A percentile compares a stretch with the other conserved stretches of the same genome.
These are phyloP conservation scores for Xylaria sp. DNA, from an alignment of 2,329 filamentous ascomycete species.

Conservation along the genomic window DNA sequence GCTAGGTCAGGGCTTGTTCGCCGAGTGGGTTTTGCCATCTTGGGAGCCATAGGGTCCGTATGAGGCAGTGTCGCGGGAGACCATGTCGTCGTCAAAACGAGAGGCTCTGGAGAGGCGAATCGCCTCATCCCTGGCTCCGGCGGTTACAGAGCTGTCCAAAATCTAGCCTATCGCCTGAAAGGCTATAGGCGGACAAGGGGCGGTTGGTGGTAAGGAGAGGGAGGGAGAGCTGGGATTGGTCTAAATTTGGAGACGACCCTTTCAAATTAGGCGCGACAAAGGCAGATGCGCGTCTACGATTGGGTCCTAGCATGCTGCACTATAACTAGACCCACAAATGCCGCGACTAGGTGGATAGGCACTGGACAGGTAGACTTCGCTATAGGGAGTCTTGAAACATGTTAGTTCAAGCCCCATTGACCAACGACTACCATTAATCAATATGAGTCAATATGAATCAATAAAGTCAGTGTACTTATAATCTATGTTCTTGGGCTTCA, in stretches of 20 bases:
- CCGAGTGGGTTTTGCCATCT: background rate
- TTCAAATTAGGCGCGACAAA: conserved; percentile 48
- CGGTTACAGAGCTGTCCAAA: conserved; percentile 41
- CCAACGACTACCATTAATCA: background rate
- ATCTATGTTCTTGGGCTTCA: background rate
- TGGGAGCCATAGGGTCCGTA: conserved; percentile 16
- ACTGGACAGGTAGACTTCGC: background rate
- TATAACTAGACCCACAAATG: conserved; percentile 10
- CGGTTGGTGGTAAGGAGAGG: conserved; percentile 48
- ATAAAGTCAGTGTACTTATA: background rate
- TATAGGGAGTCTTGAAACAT: conserved; percentile 1
- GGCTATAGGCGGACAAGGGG: conserved; percentile 35
- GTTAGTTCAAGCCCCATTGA: background rate
- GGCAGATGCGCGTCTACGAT: conserved; percentile 39
- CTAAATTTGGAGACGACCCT: conserved; percentile 24
- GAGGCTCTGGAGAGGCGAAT: conserved; percentile 51
- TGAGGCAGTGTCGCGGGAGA: conserved; percentile 50
- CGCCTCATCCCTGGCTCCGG: conserved; percentile 41
- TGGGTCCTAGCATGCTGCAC: conserved; percentile 37
- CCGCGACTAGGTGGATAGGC: background rate
- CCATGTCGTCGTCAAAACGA: conserved; percentile 44
- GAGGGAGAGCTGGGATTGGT: conserved; percentile 40
- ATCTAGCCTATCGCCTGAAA: background rate
- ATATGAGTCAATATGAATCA: background rate
- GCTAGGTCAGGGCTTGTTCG: conserved; percentile 5